Evolutionary conservation across 306 rosid genomes (phyloP).

Genomic region (Vigna unguiculata): DNA sequence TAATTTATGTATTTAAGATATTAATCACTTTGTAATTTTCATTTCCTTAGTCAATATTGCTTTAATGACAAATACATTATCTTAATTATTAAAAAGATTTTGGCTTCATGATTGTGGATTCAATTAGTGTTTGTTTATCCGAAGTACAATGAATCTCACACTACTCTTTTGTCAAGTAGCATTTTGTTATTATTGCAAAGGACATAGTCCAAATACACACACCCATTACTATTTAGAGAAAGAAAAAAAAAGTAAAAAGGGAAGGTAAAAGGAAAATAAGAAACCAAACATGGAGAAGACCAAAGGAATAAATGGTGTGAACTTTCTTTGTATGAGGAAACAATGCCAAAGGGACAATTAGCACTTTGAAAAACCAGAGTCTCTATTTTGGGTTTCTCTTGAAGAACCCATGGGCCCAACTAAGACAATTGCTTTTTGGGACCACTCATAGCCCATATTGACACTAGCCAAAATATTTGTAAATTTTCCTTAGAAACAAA

Average conservation of each 20-base stretch:
- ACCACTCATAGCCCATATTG: conserved; percentile 16
- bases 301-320: conserved; percentile 34
- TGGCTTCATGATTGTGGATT: conserved; percentile 32
- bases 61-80: not conserved
- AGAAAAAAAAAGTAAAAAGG: not conserved
- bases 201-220: conserved; percentile 45
- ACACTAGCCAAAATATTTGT: not conserved
- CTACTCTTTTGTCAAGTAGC: conserved; percentile 35
- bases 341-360: conserved; percentile 44
- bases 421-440: conserved; percentile 17
- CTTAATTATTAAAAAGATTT: not conserved
- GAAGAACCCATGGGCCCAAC: conserved; percentile 32
- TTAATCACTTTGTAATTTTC: not conserved
- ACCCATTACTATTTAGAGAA: conserved; percentile 22
- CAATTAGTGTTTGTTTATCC: conserved; percentile 14
- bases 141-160: conserved; percentile 43
- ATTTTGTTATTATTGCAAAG: conserved; percentile 38
- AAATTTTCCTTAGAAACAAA: not conserved
- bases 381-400: conserved; percentile 38
- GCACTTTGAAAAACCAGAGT: not conserved
- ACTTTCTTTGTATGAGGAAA: conserved; percentile 32
- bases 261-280: not conserved
- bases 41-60: not conserved
- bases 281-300: not conserved
- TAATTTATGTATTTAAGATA: not conserved